phyloP scores from a whole-genome alignment of 2,329 filamentous ascomycete species.

The Hymenoscyphus repandus region DNA sequence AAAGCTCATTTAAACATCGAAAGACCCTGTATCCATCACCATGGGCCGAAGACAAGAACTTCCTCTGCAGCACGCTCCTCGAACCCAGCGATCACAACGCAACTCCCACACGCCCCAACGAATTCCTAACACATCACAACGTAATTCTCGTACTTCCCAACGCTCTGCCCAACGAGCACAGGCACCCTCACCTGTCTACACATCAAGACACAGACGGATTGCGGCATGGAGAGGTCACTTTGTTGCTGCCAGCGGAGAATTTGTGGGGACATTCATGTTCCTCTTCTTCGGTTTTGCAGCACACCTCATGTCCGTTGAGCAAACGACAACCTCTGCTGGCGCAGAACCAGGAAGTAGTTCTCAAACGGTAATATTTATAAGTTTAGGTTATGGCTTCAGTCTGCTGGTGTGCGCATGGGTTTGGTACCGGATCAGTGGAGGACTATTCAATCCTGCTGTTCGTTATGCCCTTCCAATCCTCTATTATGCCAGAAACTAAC shows the following conservation, averaged over 20 bases:
- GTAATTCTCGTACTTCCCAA: too few species aligned
- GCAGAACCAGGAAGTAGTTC: background rate
- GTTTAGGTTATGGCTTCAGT: constrained; percentile 32
- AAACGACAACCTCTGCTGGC: constrained; percentile 3
- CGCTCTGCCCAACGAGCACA: too few species aligned
- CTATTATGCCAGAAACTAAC: constrained; percentile 3
- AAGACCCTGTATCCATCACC: too few species aligned
- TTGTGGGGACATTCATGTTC: constrained; percentile 41
- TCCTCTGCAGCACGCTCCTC: too few species aligned
- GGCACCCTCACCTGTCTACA: too few species aligned
- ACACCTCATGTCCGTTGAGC: constrained; percentile 15
- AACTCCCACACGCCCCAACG: too few species aligned
- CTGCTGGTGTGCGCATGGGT: constrained; percentile 51
- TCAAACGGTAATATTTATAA: constrained; percentile 35
- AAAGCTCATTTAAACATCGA: too few species aligned
- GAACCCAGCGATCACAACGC: too few species aligned
- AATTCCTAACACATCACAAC: too few species aligned
- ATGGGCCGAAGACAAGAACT: too few species aligned
- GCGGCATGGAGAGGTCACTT: constrained; percentile 21
- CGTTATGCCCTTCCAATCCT: background rate
- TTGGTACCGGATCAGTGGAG: constrained; percentile 47
- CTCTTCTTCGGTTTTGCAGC: constrained; percentile 25
- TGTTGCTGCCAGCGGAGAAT: constrained; percentile 42
- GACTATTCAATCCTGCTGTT: constrained; percentile 33
- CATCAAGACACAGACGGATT: too few species aligned